Evolutionary conservation across 805 yeast species (phyloP).

Genomic region (Metschnikowia corniflorae): DNA sequence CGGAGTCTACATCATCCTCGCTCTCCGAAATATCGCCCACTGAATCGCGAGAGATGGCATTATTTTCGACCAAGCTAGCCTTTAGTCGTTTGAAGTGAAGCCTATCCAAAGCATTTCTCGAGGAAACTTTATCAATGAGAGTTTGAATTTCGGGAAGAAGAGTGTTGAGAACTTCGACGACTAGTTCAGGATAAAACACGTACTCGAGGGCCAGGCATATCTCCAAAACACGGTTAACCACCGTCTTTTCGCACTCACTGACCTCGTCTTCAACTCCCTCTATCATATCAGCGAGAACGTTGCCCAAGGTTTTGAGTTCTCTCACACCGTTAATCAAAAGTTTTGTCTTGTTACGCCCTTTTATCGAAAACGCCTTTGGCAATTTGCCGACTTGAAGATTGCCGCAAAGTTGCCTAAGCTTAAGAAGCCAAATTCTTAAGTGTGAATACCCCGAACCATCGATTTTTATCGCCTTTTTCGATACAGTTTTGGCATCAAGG

Average conservation of each 20-base stretch:
- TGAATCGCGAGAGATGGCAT: slow-evolving; percentile 23
- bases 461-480: slow-evolving; percentile 47
- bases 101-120: slow-evolving; percentile 2
- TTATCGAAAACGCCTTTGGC: slow-evolving; percentile 4
- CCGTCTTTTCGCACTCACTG: slow-evolving; percentile 45
- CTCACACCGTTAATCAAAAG: slow-evolving; percentile 18
- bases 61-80: slow-evolving; percentile 1
- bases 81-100: slow-evolving; percentile 1
- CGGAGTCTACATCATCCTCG: too few relatives aligned
- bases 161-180: slow-evolving; percentile 44
- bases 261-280: slow-evolving; percentile 51
- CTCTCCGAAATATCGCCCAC: slow-evolving; percentile 5
- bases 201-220: slow-evolving; percentile 70
- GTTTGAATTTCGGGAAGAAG: slow-evolving; percentile 23
- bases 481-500: slow-evolving; percentile 49
- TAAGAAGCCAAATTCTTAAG: slow-evolving; percentile 68
- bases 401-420: slow-evolving; percentile 76
- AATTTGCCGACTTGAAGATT: slow-evolving; percentile 58
- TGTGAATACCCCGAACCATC: slow-evolving; percentile 35
- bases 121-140: slow-evolving; percentile 1
- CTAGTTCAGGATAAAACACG: slow-evolving; percentile 46
- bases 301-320: slow-evolving; percentile 49
- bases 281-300: slow-evolving; percentile 64
- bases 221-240: slow-evolving; percentile 46
- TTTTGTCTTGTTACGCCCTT: slow-evolving; percentile 10